phyloP scores from a whole-genome alignment of 371 early-diverging fungal species.

The Lichtheimia ramosa region DNA sequence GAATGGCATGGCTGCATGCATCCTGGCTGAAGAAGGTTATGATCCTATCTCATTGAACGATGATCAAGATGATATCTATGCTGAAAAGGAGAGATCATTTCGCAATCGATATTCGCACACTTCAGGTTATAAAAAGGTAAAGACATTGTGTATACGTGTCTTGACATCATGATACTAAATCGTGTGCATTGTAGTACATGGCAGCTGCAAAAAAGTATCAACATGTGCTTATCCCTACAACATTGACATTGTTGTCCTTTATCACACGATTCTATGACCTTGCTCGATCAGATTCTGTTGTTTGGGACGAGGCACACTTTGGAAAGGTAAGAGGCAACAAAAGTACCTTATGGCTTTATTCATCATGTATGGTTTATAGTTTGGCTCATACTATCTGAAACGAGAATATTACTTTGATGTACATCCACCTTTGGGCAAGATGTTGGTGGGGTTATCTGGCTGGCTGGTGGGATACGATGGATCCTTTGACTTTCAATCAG shows the following conservation, averaged over 20 bases:
- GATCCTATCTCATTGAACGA: slow-evolving; percentile 1
- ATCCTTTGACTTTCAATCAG: slow-evolving; percentile 90
- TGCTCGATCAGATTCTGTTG: slow-evolving; percentile 70
- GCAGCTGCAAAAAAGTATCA: slow-evolving; percentile 52
- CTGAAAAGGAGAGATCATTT: slow-evolving; percentile 22
- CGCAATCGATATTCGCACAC: not conserved
- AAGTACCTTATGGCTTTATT: not conserved
- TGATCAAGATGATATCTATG: slow-evolving; percentile 4
- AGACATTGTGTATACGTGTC: slow-evolving; percentile 13
- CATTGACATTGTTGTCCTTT: slow-evolving; percentile 66
- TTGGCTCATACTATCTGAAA: slow-evolving; percentile 92
- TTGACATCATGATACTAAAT: slow-evolving; percentile 27
- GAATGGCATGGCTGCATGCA: not conserved
- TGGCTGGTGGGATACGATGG: slow-evolving; percentile 89
- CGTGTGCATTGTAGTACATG: slow-evolving; percentile 44
- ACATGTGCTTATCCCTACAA: slow-evolving; percentile 48
- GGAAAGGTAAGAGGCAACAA: slow-evolving; percentile 62
- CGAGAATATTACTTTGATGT: slow-evolving; percentile 98
- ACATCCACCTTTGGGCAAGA: slow-evolving; percentile 99
- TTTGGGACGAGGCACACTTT: slow-evolving; percentile 92
- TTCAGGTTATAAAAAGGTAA: slow-evolving; percentile 29
- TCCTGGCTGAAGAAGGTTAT: not conserved
- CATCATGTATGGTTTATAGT: slow-evolving; percentile 47
- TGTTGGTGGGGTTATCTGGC: slow-evolving; percentile 94
- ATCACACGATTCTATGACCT: slow-evolving; percentile 86